Percentiles rank a stretch among this genome's conserved stretches.
phyloP scores from a whole-genome alignment of 768 basidiomycete species.

The Floccularia luteovirens region DNA sequence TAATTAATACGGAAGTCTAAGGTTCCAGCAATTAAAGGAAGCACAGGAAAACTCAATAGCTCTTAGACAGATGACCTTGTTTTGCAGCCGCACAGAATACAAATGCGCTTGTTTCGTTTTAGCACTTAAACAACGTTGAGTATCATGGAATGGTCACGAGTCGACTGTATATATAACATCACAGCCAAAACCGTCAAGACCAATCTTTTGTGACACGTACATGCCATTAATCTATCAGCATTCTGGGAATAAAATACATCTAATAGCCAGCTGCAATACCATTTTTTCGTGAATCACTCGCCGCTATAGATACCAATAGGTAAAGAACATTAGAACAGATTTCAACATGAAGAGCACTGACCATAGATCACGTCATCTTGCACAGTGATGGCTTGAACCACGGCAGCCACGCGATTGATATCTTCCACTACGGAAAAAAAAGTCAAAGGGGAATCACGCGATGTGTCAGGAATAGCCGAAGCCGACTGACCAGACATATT shows the following conservation, averaged over 20 bases:
- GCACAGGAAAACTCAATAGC: too few species aligned
- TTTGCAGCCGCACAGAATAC: too few species aligned
- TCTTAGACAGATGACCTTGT: too few species aligned
- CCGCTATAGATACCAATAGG: constrained; percentile 36
- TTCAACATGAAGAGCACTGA: constrained; percentile 23
- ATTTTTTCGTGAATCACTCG: constrained; percentile 88
- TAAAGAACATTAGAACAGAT: neutral
- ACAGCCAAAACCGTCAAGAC: too few species aligned
- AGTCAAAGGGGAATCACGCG: neutral
- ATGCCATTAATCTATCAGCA: constrained; percentile 1
- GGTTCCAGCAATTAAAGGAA: too few species aligned
- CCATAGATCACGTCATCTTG: constrained; percentile 55
- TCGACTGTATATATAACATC: too few species aligned
- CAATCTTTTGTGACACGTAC: too few species aligned
- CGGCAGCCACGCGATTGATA: constrained; percentile 65
- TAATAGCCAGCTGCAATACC: constrained; percentile 84
- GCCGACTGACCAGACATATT: constrained; percentile 56
- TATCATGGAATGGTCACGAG: too few species aligned
- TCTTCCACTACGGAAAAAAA: constrained; percentile 39
- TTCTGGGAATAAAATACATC: constrained; percentile 3
- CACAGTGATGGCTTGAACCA: constrained; percentile 60
- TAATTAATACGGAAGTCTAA: too few species aligned
- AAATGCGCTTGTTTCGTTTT: too few species aligned
- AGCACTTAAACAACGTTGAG: too few species aligned
- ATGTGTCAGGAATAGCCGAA: neutral